Base-by-base conservation (phyloP, 805 yeast genomes). In the Zygoascus bituminiphila region DNA sequence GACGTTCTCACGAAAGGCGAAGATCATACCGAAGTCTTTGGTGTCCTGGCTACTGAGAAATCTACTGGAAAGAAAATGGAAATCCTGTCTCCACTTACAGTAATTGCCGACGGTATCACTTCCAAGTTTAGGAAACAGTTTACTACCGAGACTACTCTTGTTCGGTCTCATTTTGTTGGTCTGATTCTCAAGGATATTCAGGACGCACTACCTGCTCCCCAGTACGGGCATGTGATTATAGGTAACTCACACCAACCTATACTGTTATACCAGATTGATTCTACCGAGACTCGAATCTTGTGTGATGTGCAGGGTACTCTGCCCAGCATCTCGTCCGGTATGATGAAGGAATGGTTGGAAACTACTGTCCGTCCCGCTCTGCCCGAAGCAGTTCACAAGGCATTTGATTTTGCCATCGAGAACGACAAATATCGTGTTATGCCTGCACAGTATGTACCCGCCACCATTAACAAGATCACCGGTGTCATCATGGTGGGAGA, bases 371-470 rank as follows among this genome's bases (percentile, higher is more conserved):
- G 79, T 49, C 85, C 89, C 26, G 67, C 74, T 45, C 63, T 93
- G 45, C 98, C 98, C 14, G 64, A 71, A 43, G 59, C 66, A 23
- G 64, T 84, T 43, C 71, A 74, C 57, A 86, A 94, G 6, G 76
- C 93, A 12, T 87, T 91, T 62, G 66, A 66, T 45, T 65, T 65
- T 22, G 94, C 97, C 1, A 58, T 91, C 39, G 66, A 69, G 17
- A 70, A 71, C 9, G 68, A 69, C 26, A 76, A 82, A 58, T 78
- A 84, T 64, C 79, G 84, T 52, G 76, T 87, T 42, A 91, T 91
- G 97, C 98, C 98, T 44, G 89, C 88, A 67, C 95, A 93, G 57
- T 93, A 77, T 66, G 71, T 93, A 45, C 77, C 94, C 21, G 97
- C 97, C 1, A 73, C 77, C 49, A 51, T 57, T 24, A 89, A 88